phyloP scores from a whole-genome alignment of 208 protist genomes.

The Spongospora subterranea region DNA sequence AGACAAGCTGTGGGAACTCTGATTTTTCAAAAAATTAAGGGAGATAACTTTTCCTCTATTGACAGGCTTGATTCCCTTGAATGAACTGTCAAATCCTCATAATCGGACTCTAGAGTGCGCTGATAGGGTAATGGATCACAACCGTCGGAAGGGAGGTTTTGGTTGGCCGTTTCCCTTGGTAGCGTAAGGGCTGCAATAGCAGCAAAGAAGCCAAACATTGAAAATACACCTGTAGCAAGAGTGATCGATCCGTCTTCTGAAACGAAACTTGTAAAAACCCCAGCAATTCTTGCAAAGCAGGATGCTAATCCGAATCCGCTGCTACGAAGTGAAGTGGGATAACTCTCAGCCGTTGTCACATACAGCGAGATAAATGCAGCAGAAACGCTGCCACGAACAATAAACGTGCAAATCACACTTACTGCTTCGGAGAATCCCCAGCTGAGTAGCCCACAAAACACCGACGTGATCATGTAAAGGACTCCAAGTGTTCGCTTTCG shows the following conservation, averaged over 20 bases:
- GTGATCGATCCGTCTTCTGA: conserved; percentile 17
- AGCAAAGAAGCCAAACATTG: neutral
- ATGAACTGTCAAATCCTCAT: too few species aligned
- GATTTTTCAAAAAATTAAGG: too few species aligned
- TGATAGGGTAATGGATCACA: too few species aligned
- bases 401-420: neutral
- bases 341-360: conserved; percentile 33
- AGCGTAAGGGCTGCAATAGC: neutral
- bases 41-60: too few species aligned
- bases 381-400: neutral
- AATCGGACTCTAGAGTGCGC: too few species aligned
- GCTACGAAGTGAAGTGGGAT: conserved; percentile 33
- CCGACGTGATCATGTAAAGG: neutral
- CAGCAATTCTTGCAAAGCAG: conserved; percentile 9
- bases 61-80: too few species aligned
- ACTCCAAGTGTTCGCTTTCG: neutral
- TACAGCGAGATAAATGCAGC: conserved; percentile 53
- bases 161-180: conserved; percentile 10
- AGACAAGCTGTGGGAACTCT: too few species aligned
- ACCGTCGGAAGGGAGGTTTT: neutral
- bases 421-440: neutral
- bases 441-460: neutral
- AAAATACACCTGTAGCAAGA: neutral
- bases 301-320: conserved; percentile 36
- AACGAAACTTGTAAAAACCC: neutral